Evolutionary conservation across 2,329 filamentous ascomycete genomes (phyloP).

Genomic region (Cladophialophora exuberans): DNA sequence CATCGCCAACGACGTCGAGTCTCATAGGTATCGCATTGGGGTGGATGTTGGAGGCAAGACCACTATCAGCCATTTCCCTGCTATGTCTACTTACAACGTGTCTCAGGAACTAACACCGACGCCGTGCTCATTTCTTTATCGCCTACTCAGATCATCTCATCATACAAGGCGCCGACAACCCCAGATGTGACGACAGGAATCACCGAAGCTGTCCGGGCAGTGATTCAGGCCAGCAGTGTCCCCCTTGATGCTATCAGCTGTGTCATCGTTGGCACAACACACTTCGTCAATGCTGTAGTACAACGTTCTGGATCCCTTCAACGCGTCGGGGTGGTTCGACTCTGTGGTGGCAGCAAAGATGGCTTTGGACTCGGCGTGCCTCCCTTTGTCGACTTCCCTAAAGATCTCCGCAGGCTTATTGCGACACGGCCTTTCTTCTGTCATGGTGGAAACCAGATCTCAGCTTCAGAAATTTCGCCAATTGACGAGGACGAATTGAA

Average conservation of each 20-base stretch:
- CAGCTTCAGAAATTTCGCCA: conserved; percentile 20
- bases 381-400: conserved; percentile 55
- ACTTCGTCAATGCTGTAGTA: conserved; percentile 50
- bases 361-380: conserved; percentile 36
- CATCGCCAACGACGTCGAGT: conserved; percentile 9
- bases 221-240: conserved; percentile 41
- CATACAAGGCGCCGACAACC: conserved; percentile 45
- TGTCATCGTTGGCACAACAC: conserved; percentile 57
- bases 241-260: conserved; percentile 43
- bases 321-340: conserved; percentile 22
- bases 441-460: conserved; percentile 24
- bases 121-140: conserved; percentile 22
- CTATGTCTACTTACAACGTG: too few species aligned
- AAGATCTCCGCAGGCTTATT: conserved; percentile 37
- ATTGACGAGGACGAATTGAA: conserved; percentile 17
- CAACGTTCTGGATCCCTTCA: conserved; percentile 17
- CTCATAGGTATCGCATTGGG: conserved; percentile 19
- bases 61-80: too few species aligned
- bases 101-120: conserved; percentile 27
- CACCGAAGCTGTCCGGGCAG: conserved; percentile 41
- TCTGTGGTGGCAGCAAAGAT: conserved; percentile 21
- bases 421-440: conserved; percentile 14
- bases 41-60: conserved; percentile 26
- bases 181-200: conserved; percentile 50
- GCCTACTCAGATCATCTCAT: conserved; percentile 19